Evolutionary conservation across 2,329 filamentous ascomycete species (phyloP), one percentile per base, ranked within the genome.

Genomic region (Fusarium sp.): DNA sequence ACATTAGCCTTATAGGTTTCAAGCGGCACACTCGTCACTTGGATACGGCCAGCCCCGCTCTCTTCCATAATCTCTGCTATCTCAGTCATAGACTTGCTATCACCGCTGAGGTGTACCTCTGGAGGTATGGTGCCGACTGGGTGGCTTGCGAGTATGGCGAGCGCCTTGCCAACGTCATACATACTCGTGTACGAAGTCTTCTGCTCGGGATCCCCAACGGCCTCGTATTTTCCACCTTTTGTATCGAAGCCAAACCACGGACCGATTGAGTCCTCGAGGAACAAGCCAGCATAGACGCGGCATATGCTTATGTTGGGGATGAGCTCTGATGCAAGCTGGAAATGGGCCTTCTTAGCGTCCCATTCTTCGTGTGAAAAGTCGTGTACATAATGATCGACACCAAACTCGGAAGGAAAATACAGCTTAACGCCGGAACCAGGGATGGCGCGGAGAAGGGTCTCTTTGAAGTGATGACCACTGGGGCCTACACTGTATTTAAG

Each of bases 51-150:
- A 17, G 44, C 44, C 4, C 57, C 57, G 6, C 41, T 60, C 22
- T 35, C 26, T 51, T 60, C 44, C 57, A 60, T 60, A 14, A 60
- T n/a, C 44, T 60, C 35, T 60, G 57, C 35, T 41, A 60, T 52
- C 22, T 60, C 57, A 41, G 17, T 22, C 35, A 60, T 39, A 13
- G 57, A 60, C 35, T 52, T 60, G 17, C 26, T 41, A 3, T 52
- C 57, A 8, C 57, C 44, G 26, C 57, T 60, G 1, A 60, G 35
- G 22, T 52, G 44, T 9, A 60, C 57, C 33, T 60, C 45, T 0
- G 44, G 44, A 4, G 36, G 44, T 60, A 51, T 41, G 6, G 13
- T 41, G 14, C 22, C 22, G 22, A 14, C 57, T 52, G 45, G 26
- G 13, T 51, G 44, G 12, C 18, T 33, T 60, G 57, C 57, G 22